Percentiles rank a stretch among this genome's conserved stretches.
These are phyloP conservation scores for Phragmites australis DNA, from an alignment of 176 grass and related monocot species.

Conservation along the genomic window DNA sequence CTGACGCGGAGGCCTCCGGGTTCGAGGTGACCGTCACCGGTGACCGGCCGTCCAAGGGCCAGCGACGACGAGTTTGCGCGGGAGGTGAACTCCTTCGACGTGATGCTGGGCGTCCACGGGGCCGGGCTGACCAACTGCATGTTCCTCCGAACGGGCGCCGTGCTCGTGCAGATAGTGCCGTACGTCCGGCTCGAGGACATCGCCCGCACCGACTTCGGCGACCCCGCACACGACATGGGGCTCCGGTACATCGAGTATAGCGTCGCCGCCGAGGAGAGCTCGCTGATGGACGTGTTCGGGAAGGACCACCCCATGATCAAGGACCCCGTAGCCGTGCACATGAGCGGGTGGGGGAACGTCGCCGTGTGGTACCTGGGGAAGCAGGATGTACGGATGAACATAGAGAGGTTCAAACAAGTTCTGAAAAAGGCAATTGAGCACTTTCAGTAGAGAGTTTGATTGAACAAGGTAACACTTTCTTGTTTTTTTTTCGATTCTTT, in stretches of 20 bases:
- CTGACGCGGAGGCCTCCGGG: constrained; percentile 34
- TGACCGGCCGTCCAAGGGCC: constrained; percentile 33
- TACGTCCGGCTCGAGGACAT: constrained; percentile 61
- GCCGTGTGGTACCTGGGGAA: constrained; percentile 72
- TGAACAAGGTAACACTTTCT: neutral
- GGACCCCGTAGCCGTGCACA: constrained; percentile 56
- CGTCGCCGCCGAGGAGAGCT: constrained; percentile 61
- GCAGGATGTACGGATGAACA: constrained; percentile 62
- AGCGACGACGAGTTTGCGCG: constrained; percentile 38
- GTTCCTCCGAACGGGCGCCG: constrained; percentile 57
- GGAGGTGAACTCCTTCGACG: constrained; percentile 66
- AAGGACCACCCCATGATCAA: constrained; percentile 66
- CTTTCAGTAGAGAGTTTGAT: constrained; percentile 24
- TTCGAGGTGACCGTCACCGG: constrained; percentile 46
- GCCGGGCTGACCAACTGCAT: constrained; percentile 69
- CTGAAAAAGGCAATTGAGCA: constrained; percentile 44
- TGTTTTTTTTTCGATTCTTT: too few species aligned
- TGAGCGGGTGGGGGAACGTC: constrained; percentile 58
- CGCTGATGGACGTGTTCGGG: constrained; percentile 53
- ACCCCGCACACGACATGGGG: constrained; percentile 62
- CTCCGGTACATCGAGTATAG: constrained; percentile 63
- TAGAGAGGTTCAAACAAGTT: constrained; percentile 44
- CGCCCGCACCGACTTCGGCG: constrained; percentile 54
- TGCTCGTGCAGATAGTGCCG: constrained; percentile 67
- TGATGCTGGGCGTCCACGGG: constrained; percentile 61